Conservation (phyloP, 257 asterid species). For the Salvia hispanica region DNA sequence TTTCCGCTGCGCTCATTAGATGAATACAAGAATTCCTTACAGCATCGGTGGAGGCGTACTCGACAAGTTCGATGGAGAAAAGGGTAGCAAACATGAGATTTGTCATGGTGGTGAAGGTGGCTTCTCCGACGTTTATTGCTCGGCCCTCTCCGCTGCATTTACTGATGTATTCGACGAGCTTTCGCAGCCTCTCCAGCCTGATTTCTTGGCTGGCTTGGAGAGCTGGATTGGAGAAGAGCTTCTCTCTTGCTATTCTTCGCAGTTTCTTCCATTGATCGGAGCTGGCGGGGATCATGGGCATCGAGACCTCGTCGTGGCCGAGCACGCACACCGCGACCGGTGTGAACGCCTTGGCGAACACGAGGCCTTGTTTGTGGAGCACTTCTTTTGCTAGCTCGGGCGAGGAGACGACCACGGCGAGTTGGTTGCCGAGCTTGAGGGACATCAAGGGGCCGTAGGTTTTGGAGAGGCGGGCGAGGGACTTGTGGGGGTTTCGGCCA, state of each 20-base stretch:
- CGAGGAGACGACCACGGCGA: not conserved
- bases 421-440: not conserved
- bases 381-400: constrained; percentile 20
- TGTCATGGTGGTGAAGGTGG: constrained; percentile 20
- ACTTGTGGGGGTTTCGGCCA: constrained; percentile 7
- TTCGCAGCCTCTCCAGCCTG: not conserved
- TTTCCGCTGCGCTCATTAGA: too few relatives aligned
- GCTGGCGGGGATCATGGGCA: not conserved
- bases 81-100: not conserved
- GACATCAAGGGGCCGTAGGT: constrained; percentile 16
- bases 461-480: not conserved
- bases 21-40: too few relatives aligned
- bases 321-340: not conserved
- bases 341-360: not conserved
- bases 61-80: not conserved
- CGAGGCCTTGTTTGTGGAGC: not conserved
- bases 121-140: constrained; percentile 4
- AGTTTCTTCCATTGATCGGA: not conserved
- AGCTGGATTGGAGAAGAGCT: not conserved
- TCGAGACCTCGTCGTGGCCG: too few relatives aligned
- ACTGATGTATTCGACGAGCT: not conserved
- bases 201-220: not conserved
- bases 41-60: not conserved
- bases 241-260: not conserved
- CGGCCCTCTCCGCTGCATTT: not conserved